Evolutionary conservation across 2,329 filamentous ascomycete genomes (phyloP), one percentile per base, ranked within the genome.

Genomic region (Exophiala dermatitidis): DNA sequence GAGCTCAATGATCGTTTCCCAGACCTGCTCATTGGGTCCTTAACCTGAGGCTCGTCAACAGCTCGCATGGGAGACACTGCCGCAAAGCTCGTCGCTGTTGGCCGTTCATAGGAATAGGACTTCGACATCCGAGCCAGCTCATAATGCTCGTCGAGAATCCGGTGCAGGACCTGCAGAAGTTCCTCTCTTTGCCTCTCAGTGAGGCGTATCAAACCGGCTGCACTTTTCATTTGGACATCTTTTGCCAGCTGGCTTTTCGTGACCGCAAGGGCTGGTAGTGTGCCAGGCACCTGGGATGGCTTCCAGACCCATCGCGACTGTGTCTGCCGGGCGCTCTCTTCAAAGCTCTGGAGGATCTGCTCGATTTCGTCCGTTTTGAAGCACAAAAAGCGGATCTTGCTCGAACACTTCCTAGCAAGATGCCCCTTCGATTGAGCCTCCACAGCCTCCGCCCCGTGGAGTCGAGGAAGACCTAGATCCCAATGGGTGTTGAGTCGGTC

Each of bases 401-500:
- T 56, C 38, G 67, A 68, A 26, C 63, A 64, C 48, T 61, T 60
- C 57, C 61, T 63, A 3, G 56, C 58, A 4, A 63, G 48, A 10
- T 48, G 43, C 19, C 48, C 37, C 2, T 54, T 37, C 6, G 49
- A 46, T 40, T 48, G 50, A 0, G 64, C 55, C 3, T 49, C 57
- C 2, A 62, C 49, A 2, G 53, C 56, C 32, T 60, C 48, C 0
- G 45, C 37, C 7, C 59, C 58, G 48, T 58, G 54, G 7, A 57
- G 51, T 1, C 58, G 58, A 2, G 66, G 67, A 4, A 72, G 67
- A 9, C 68, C 62, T 1, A 72, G 59, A 2, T 61, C 62, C 57
- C 66, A 73, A 32, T 60, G 54, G 2, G 62, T 48, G 57, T 72
- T 73, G 37, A 73, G 60, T 2, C 48, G 31, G 30, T 67, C 56